Base-by-base conservation (phyloP, 2,329 filamentous ascomycete genomes). In the Trichophyton equinum region DNA sequence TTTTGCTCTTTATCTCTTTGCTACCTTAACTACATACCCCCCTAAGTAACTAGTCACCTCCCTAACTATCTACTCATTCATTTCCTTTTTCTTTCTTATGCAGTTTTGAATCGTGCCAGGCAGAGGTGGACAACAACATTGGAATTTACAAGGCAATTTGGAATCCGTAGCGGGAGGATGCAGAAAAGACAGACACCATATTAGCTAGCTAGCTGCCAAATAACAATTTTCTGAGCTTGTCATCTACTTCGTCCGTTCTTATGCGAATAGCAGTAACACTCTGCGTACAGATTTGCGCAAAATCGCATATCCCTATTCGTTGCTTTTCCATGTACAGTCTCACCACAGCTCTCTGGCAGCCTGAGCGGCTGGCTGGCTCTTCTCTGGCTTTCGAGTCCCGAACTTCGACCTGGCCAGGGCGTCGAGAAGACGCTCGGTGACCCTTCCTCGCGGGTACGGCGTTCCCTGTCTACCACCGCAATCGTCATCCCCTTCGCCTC, bases 261-360 rank as follows among this genome's bases (percentile, higher is more conserved):
- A 33, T 33, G 51, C 51, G 51, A 36, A 55, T 36, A 55, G 13
- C 30, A 53, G 51, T 55, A 55, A 36, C 51, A 55, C 51, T 6
- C 51, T 55, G 13, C 51, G n/a, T 38, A 38, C 51, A 33, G 8
- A 55, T 13, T 36, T 55, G 8, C 51, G n/a, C 13, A 36, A 25
- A 55, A 55, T 55, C 51, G 51, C 51, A 55, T 33, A 55, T 55
- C 51, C 51, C 20, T 20, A 55, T 55, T 55, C 51, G 51, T 22
- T n/a, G 8, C 51, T 20, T 55, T 55, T 25, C 27, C 7, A 36
- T 8, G 30, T 55, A 55, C n/a, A 22, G 51, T 55, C 51, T 20
- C 51, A 55, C 51, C 13, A 15, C 51, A 55, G 51, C 27, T 55
- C 51, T 55, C 27, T 22, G 27, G n/a, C 51, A 9, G 51, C 15